Conservation (phyloP, 768 basidiomycete species). For the Amanita exitialis region DNA sequence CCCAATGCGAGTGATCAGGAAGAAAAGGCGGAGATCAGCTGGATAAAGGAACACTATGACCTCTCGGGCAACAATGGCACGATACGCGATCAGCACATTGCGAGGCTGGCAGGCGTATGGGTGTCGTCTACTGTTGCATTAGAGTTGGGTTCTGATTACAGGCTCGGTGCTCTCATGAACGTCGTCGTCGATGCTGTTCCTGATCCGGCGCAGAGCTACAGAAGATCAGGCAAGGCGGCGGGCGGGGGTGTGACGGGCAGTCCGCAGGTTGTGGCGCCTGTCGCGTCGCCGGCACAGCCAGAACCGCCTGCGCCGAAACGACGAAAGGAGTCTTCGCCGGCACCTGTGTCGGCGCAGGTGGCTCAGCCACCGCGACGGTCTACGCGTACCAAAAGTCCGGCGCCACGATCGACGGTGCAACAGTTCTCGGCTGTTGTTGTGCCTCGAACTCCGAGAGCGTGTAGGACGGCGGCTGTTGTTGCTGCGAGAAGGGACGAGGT, state of each 20-base stretch:
- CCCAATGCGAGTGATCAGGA: constrained; percentile 68
- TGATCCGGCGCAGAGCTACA: constrained; percentile 70
- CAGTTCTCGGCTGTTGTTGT: constrained; percentile 25
- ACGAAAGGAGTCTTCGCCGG: constrained; percentile 53
- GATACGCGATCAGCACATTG: constrained; percentile 42
- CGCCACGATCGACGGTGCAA: constrained; percentile 22
- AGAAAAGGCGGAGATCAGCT: constrained; percentile 72
- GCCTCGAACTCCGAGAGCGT: constrained; percentile 17
- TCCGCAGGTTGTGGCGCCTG: constrained; percentile 26
- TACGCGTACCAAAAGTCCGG: constrained; percentile 32
- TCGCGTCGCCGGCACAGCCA: constrained; percentile 27
- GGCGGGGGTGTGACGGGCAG: constrained; percentile 19
- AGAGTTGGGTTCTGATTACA: constrained; percentile 59
- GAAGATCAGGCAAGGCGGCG: constrained; percentile 47
- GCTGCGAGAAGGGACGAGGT: constrained; percentile 24
- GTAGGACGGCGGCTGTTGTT: constrained; percentile 4
- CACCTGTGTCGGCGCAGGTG: constrained; percentile 15
- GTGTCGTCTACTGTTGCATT: constrained; percentile 56
- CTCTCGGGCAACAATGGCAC: constrained; percentile 70
- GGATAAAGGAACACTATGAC: constrained; percentile 77
- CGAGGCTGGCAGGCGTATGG: constrained; percentile 88
- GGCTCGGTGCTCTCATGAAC: constrained; percentile 47
- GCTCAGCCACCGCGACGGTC: constrained; percentile 19
- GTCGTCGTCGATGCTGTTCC: constrained; percentile 64
- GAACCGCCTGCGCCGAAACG: constrained; percentile 46